Evolutionary conservation across 345 rosid species (phyloP).

Genomic region (Populus deltoides): DNA sequence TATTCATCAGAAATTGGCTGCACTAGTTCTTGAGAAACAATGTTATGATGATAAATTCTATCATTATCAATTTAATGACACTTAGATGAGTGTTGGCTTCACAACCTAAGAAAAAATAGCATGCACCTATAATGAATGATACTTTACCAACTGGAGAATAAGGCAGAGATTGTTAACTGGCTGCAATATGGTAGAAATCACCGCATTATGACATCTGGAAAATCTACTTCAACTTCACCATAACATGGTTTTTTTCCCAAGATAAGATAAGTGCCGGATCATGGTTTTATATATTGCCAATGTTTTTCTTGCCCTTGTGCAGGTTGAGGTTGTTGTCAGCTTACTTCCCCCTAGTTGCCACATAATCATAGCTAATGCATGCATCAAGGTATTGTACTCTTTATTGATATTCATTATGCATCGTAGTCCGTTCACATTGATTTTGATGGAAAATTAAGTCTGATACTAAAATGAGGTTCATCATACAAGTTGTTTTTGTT

Average conservation of each 20-base stretch:
- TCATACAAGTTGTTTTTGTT: background rate
- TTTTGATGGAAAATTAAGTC: background rate
- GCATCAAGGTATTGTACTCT: constrained; percentile 61
- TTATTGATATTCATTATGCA: background rate
- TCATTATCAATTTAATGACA: background rate
- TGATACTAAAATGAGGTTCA: background rate
- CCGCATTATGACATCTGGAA: background rate
- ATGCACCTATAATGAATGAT: background rate
- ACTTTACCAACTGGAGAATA: background rate
- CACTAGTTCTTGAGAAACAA: background rate
- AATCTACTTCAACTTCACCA: background rate
- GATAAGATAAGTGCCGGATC: background rate
- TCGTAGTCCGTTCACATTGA: background rate
- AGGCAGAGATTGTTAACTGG: background rate
- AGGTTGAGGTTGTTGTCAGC: constrained; percentile 89
- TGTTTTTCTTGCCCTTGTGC: constrained; percentile 22
- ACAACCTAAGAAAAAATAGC: background rate
- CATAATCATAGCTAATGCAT: constrained; percentile 58
- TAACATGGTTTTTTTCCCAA: background rate
- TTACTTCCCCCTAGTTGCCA: constrained; percentile 81
- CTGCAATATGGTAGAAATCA: background rate
- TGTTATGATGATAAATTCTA: background rate
- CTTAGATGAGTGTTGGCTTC: background rate
- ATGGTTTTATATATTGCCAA: background rate
- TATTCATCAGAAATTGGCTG: background rate